A percentile compares a stretch with the other conserved stretches of the same genome.
phyloP scores from a whole-genome alignment of 441 rosid species.

The Raphanus hybrid region DNA sequence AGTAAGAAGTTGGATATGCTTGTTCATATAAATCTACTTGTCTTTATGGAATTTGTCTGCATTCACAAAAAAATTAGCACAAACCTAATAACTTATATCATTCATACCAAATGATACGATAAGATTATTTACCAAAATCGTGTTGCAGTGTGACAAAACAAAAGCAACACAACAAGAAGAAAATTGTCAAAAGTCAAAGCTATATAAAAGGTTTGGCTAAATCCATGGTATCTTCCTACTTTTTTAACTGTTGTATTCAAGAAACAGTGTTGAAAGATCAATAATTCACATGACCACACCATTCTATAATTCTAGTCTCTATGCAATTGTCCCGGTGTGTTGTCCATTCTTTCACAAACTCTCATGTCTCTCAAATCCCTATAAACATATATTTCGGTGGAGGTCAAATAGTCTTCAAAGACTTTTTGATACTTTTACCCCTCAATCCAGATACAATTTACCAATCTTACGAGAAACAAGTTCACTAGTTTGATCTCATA shows the following conservation, averaged over 20 bases:
- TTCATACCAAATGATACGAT: conserved; percentile 35
- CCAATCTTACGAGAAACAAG: not conserved
- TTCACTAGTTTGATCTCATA: no score
- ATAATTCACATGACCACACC: conserved; percentile 37
- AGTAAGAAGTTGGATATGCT: conserved; percentile 29
- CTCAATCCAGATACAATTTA: not conserved
- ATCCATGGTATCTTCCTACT: conserved; percentile 15
- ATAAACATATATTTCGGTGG: not conserved
- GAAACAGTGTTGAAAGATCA: conserved; percentile 36
- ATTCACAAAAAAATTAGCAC: conserved; percentile 8
- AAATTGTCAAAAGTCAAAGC: conserved; percentile 32
- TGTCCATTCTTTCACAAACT: conserved; percentile 37
- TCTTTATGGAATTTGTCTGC: conserved; percentile 56
- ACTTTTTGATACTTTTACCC: conserved; percentile 2
- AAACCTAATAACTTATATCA: conserved; percentile 34
- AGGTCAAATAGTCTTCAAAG: conserved; percentile 5
- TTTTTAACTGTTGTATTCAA: not conserved
- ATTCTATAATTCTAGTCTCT: conserved; percentile 36
- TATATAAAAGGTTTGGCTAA: conserved; percentile 41
- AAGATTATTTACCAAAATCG: not conserved
- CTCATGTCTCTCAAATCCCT: conserved; percentile 41
- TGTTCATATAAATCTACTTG: conserved; percentile 45
- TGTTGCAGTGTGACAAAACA: no score
- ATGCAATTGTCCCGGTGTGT: conserved; percentile 45
- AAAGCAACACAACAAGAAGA: conserved; percentile 52